phyloP scores from a whole-genome alignment of 1,284 basidiomycete genomes.

The Pseudozyma thailandica region DNA sequence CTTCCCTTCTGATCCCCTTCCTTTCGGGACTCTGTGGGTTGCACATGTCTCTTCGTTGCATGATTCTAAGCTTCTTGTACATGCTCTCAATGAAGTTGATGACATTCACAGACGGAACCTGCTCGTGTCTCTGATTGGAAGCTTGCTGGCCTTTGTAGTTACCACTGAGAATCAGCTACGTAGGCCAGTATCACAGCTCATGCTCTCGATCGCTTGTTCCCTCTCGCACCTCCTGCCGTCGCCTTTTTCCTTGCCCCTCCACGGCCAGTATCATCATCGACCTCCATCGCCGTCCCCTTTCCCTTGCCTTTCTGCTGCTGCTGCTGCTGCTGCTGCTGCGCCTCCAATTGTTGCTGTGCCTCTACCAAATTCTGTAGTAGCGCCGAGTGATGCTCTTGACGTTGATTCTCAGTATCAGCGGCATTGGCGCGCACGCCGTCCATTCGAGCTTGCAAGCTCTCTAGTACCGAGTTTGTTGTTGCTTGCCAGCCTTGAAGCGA shows the following conservation, averaged over 20 bases:
- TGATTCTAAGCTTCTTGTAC: not conserved
- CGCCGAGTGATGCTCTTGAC: slow-evolving; percentile 20
- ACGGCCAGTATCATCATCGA: slow-evolving; percentile 25
- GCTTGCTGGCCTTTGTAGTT: not conserved
- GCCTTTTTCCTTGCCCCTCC: slow-evolving; percentile 24
- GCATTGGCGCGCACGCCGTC: slow-evolving; percentile 10
- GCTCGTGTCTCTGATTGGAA: not conserved
- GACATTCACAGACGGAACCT: not conserved
- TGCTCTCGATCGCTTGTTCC: slow-evolving; percentile 40
- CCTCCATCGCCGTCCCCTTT: slow-evolving; percentile 30
- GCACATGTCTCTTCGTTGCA: not conserved
- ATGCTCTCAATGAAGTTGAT: slow-evolving; percentile 4
- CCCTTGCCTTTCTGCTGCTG: slow-evolving; percentile 11
- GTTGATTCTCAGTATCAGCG: slow-evolving; percentile 5
- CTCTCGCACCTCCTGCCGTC: slow-evolving; percentile 12
- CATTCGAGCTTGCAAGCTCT: slow-evolving; percentile 26
- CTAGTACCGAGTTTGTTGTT: slow-evolving; percentile 18
- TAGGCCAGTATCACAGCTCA: not conserved
- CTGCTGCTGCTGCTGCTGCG: slow-evolving; percentile 33
- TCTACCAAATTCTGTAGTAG: slow-evolving; percentile 24
- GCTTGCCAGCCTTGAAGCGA: slow-evolving; percentile 28
- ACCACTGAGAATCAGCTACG: not conserved
- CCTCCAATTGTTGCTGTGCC: slow-evolving; percentile 24
- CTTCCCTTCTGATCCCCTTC: slow-evolving; percentile 27
- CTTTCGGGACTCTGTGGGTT: not conserved